These are phyloP conservation scores for Lepidopterella palustris DNA, from an alignment of 495 filamentous ascomycete species.

Conservation along the genomic window DNA sequence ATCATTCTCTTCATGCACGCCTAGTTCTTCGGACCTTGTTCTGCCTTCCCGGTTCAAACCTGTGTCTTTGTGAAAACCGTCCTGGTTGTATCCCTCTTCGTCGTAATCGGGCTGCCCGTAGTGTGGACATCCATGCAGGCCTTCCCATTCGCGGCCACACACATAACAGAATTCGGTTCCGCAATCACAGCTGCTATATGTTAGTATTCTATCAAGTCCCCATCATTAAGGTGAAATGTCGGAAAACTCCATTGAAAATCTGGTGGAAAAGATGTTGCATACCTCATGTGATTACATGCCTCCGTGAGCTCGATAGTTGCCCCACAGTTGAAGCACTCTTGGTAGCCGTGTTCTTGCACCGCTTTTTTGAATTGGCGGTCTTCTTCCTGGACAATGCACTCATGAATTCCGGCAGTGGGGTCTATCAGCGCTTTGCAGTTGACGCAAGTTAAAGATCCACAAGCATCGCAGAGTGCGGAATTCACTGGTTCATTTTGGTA, in stretches of 20 bases:
- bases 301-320: constrained; percentile 18
- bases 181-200: constrained; percentile 18
- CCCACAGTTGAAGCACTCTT: constrained; percentile 19
- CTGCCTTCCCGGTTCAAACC: constrained; percentile 18
- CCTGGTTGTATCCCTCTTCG: constrained; percentile 24
- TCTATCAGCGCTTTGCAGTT: constrained; percentile 7
- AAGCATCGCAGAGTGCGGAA: constrained; percentile 11
- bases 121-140: constrained; percentile 20
- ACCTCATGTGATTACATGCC: constrained; percentile 26
- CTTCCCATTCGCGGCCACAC: constrained; percentile 22
- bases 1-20: too few species aligned
- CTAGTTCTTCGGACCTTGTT: not conserved
- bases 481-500: constrained; percentile 3
- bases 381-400: constrained; percentile 11
- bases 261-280: not conserved
- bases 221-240: not conserved
- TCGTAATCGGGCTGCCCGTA: constrained; percentile 23
- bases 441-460: constrained; percentile 5
- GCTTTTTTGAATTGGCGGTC: constrained; percentile 16
- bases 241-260: too few species aligned
- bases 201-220: not conserved
- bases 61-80: constrained; percentile 24
- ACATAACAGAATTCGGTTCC: constrained; percentile 26
- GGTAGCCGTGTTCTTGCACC: constrained; percentile 15
- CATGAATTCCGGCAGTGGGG: not conserved